A percentile compares a stretch with the other conserved stretches of the same genome.
These are phyloP conservation scores for Musa balbisiana DNA, from an alignment of 202 grass and related monocot species.

Conservation along the genomic window DNA sequence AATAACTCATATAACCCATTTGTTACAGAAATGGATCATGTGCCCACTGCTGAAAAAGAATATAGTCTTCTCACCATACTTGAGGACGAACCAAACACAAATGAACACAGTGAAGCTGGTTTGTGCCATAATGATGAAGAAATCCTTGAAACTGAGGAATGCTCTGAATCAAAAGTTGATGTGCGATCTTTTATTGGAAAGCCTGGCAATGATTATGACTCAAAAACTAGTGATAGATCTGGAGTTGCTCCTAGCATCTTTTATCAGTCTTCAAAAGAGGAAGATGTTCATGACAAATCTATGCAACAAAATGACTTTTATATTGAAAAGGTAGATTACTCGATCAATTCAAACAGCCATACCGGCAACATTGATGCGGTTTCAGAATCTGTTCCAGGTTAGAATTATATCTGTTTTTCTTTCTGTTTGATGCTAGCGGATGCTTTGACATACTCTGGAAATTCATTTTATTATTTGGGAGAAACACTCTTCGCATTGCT, in stretches of 20 bases:
- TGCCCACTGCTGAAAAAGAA: not conserved
- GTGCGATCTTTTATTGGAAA: not conserved
- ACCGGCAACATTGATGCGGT: conserved; percentile 7
- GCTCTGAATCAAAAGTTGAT: not conserved
- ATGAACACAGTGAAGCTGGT: not conserved
- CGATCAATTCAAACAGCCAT: not conserved
- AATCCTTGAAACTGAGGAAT: not conserved
- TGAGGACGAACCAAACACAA: not conserved
- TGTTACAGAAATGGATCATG: not conserved
- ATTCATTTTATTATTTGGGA: not conserved
- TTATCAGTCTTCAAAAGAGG: not conserved
- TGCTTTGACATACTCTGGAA: conserved; percentile 7
- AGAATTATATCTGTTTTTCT: conserved; percentile 22
- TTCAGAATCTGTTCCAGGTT: conserved; percentile 28
- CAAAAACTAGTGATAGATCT: not conserved
- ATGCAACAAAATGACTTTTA: conserved; percentile 23
- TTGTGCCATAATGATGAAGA: not conserved
- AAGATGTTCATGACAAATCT: not conserved
- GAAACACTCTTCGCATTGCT: not conserved
- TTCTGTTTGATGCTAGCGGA: not conserved
- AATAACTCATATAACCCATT: not conserved
- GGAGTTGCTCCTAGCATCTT: conserved; percentile 4
- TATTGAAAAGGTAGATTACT: not conserved
- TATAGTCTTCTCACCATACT: not conserved
- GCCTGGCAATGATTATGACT: not conserved